Evolutionary conservation across 441 rosid species (phyloP), one percentile per base, ranked within the genome.

Genomic region (Populus hybrid): DNA sequence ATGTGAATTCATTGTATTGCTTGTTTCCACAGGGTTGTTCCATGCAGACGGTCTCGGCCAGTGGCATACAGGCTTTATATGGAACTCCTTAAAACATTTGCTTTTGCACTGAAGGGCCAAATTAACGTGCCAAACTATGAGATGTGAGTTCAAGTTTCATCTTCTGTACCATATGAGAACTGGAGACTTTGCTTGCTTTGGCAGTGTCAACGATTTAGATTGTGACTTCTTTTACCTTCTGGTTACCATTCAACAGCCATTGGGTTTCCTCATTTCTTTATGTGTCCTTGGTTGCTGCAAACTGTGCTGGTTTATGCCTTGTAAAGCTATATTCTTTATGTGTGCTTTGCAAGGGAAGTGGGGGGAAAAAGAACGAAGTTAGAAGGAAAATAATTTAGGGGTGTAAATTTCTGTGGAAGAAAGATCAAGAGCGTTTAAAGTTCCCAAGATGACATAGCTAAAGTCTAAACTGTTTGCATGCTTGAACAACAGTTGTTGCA

Each of bases 41-140:
- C 93, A 68, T 86, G 86, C 83, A 84, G 98, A 75, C 82, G 78
- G 78, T 80, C 82, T 77, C 88, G 87, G 38, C 97, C 98, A 61
- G 87, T 90, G 6, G 99, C 98, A 14, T 96, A 94, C 73, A 89
- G 99, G 89, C 97, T 96, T 65, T 92, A 88, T 77, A 77, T 96
- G 89, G 99, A 94, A 75, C 93, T 96, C 80, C 90, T 94, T n/a
- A 89, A 84, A 85, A 90, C 96, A 77, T 90, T 93, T 79, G 92
- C 88, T 69, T 91, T 96, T 79, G 85, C 92, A 7, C 84, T 93
- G 67, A 71, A 81, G 79, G 73, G 86, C 79, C 90, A 84, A 38
- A 80, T 89, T 29, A 86, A 78, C 68, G 91, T 80, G 29, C 88
- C 90, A 59, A 86, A 88, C 79, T 73, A 56, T 79, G 79, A 56